These are phyloP conservation scores for Camellia granthamiana DNA, from an alignment of 148 eudicot genomes.

Conservation along the genomic window DNA sequence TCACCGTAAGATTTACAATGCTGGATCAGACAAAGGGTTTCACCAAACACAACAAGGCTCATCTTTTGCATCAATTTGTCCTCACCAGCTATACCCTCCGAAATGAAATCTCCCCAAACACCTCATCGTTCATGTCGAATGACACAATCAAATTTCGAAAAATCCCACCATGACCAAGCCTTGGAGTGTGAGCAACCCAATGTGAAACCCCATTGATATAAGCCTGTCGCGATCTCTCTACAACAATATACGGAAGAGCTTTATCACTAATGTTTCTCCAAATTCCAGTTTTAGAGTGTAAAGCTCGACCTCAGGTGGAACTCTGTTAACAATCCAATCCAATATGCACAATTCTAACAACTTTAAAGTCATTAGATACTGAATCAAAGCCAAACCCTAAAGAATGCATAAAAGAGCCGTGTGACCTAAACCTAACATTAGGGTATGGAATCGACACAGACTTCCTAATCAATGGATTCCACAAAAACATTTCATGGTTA, in stretches of 20 bases:
- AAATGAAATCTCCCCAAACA: conserved; percentile 6
- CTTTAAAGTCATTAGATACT: conserved; percentile 15
- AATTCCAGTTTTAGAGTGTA: neutral
- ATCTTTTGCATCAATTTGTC: neutral
- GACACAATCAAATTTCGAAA: neutral
- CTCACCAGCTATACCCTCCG: neutral
- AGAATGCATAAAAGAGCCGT: neutral
- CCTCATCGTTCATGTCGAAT: conserved; percentile 9
- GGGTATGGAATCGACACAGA: neutral
- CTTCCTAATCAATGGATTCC: conserved; percentile 20
- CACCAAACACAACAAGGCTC: neutral
- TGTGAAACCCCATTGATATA: conserved; percentile 12
- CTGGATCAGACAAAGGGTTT: conserved; percentile 10
- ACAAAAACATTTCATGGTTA: neutral
- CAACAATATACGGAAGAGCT: neutral
- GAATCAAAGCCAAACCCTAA: conserved; percentile 22
- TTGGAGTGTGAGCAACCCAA: conserved; percentile 3
- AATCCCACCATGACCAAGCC: neutral
- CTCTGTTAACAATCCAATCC: no score
- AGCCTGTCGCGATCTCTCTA: neutral
- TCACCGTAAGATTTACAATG: neutral
- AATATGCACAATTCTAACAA: conserved; percentile 7
- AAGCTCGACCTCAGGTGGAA: conserved; percentile 9
- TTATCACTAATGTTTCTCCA: conserved; percentile 3
- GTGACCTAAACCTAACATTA: neutral